Percentiles rank a stretch among this genome's conserved stretches.
Evolutionary conservation across 1,284 basidiomycete genomes (phyloP).

Genomic region (Lentinula novae-zelandiae): DNA sequence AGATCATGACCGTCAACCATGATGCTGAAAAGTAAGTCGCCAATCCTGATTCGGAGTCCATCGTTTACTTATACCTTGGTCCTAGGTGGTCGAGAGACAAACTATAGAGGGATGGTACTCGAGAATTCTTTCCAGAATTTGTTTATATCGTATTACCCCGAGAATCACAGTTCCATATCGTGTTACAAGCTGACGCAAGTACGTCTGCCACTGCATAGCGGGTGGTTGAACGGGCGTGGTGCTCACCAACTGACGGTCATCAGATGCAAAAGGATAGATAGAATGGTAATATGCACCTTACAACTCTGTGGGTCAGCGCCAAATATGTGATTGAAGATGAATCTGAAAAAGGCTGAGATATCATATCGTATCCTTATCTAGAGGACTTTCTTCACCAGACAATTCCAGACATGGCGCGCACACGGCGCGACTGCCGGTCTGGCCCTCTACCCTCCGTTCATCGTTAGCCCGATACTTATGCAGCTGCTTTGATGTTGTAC

Average conservation of each 20-base stretch:
- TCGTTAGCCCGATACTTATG: background rate
- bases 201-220: background rate
- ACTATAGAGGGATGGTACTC: constrained; percentile 8
- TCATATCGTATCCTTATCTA: no score
- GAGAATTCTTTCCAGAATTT: background rate
- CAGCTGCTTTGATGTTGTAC: no score
- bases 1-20: constrained; percentile 21
- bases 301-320: no score
- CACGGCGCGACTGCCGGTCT: background rate
- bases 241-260: no score
- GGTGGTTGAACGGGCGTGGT: no score
- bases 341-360: background rate
- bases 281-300: no score
- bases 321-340: background rate
- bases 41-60: background rate
- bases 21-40: constrained; percentile 15
- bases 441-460: background rate
- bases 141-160: background rate
- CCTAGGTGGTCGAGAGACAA: constrained; percentile 17
- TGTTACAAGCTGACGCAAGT: background rate
- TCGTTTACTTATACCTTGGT: background rate
- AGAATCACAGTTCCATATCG: background rate
- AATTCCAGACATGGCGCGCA: background rate
- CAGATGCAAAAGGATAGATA: no score
- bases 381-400: no score